phyloP scores from a whole-genome alignment of 1,284 basidiomycete genomes.

The Pascua sp. region DNA sequence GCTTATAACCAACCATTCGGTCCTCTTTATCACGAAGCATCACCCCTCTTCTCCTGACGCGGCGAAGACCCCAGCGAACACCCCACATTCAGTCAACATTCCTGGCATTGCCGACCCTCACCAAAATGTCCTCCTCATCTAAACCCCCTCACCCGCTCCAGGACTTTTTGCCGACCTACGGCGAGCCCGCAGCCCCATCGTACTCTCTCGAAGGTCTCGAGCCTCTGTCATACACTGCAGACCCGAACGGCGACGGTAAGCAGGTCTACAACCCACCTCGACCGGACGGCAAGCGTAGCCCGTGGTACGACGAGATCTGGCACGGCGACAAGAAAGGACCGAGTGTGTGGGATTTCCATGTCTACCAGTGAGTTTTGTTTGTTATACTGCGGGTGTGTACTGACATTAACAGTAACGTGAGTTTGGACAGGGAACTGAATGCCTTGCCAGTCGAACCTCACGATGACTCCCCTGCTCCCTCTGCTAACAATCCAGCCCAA shows the following conservation, averaged over 20 bases:
- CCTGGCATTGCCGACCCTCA: too few relatives aligned
- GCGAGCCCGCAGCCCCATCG: conserved; percentile 1
- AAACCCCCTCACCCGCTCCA: neutral
- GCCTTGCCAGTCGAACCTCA: too few relatives aligned
- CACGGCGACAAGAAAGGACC: neutral
- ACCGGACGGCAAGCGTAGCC: conserved; percentile 14
- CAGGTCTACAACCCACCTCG: conserved; percentile 48
- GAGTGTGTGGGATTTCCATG: conserved; percentile 20
- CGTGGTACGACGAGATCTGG: conserved; percentile 19
- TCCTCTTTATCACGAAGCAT: too few relatives aligned
- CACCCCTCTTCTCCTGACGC: too few relatives aligned
- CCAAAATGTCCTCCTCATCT: too few relatives aligned
- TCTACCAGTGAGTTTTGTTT: conserved; percentile 11
- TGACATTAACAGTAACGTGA: too few relatives aligned
- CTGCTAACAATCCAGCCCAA: conserved; percentile 3
- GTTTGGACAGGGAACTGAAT: too few relatives aligned
- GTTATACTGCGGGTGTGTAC: too few relatives aligned
- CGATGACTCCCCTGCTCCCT: conserved; percentile 39
- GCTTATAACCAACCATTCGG: too few relatives aligned
- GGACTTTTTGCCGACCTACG: conserved; percentile 6
- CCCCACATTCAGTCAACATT: too few relatives aligned
- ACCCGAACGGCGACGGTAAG: conserved; percentile 58
- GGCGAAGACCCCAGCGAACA: too few relatives aligned
- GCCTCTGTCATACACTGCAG: conserved; percentile 52
- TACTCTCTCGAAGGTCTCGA: conserved; percentile 8